Conservation (phyloP, 768 basidiomycete genomes). For the Tricholoma saponaceum region DNA sequence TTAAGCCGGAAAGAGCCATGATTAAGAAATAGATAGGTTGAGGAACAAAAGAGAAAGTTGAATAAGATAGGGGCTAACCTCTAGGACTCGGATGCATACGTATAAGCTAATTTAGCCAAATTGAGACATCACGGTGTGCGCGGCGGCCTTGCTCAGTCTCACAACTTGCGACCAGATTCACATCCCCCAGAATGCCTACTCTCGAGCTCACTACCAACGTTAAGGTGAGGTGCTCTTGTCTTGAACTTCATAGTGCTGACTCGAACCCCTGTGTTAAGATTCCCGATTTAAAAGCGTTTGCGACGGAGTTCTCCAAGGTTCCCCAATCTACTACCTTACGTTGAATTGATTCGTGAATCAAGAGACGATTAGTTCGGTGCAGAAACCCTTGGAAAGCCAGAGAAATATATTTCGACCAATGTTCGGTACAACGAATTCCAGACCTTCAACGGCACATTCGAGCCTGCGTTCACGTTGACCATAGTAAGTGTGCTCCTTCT, state of each 20-base stretch:
- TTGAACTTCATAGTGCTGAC: background rate
- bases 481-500: constrained; percentile 47
- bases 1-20: too few species aligned
- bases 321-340: background rate
- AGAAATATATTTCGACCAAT: constrained; percentile 48
- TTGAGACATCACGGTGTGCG: too few species aligned
- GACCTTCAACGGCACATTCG: constrained; percentile 58
- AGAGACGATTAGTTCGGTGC: constrained; percentile 42
- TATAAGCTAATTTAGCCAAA: too few species aligned
- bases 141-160: too few species aligned
- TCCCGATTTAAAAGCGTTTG: constrained; percentile 36
- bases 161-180: background rate
- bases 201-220: constrained; percentile 42
- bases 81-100: too few species aligned
- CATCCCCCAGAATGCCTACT: constrained; percentile 30
- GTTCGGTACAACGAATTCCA: constrained; percentile 56
- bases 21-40: too few species aligned
- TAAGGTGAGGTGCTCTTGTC: constrained; percentile 22
- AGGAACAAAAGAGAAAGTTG: too few species aligned
- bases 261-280: constrained; percentile 16
- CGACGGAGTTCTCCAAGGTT: constrained; percentile 57
- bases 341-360: background rate
- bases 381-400: constrained; percentile 49
- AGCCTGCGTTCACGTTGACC: constrained; percentile 57
- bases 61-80: too few species aligned